Conservation (phyloP, 106 monocot genomes). For the Dendrobium officinale region DNA sequence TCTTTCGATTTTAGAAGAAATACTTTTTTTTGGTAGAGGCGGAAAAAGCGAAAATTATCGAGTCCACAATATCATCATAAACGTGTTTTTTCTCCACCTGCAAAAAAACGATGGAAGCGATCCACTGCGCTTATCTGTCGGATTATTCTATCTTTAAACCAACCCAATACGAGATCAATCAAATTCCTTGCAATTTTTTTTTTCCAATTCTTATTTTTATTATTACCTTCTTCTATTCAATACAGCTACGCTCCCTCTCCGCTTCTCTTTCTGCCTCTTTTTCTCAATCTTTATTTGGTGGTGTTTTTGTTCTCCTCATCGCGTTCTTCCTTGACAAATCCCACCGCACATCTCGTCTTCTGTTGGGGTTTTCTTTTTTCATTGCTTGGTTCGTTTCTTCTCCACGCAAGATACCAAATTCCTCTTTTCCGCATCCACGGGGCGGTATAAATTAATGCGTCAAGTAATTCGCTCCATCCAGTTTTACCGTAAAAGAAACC, state of each 20-base stretch:
- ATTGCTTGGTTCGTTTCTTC: slow-evolving; percentile 10
- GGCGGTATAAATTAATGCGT: slow-evolving; percentile 14
- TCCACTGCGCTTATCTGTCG: not conserved
- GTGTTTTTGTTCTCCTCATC: slow-evolving; percentile 11
- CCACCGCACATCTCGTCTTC: slow-evolving; percentile 17
- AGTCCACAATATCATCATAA: not conserved
- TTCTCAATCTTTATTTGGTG: slow-evolving; percentile 4
- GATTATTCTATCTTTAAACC: slow-evolving; percentile 10
- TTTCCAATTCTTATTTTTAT: slow-evolving; percentile 3
- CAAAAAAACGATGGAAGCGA: slow-evolving; percentile 7
- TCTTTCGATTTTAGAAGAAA: not conserved
- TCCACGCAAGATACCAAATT: not conserved
- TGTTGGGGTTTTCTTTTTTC: slow-evolving; percentile 2
- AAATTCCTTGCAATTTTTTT: not conserved
- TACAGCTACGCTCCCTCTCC: not conserved
- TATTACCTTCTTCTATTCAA: not conserved
- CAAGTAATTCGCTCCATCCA: not conserved
- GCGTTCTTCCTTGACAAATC: slow-evolving; percentile 19
- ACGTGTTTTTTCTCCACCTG: not conserved
- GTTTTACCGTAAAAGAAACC: not conserved
- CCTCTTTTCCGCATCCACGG: not conserved
- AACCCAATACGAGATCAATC: slow-evolving; percentile 7
- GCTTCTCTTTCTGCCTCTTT: not conserved
- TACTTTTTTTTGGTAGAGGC: not conserved
- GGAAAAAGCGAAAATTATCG: not conserved